Conservation (phyloP, 2,329 filamentous ascomycete genomes). For the Arachnopeziza araneosa region DNA sequence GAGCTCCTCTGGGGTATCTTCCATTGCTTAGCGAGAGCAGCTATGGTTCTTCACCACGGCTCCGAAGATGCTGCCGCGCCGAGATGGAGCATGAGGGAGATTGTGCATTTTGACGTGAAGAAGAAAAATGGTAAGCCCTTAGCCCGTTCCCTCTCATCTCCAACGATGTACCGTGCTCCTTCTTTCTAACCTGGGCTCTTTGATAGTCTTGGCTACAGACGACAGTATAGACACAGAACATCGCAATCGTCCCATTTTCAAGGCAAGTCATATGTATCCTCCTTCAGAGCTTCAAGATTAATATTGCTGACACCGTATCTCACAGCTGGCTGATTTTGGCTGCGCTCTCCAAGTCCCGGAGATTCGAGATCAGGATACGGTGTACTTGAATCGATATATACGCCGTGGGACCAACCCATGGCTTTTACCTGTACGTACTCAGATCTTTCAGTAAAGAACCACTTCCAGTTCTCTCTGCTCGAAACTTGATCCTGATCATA, state of each 20-base stretch:
- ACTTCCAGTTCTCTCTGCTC: too few relatives aligned
- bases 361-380: neutral
- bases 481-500: neutral
- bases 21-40: slow-evolving; percentile 9
- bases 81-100: slow-evolving; percentile 3
- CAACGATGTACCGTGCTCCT: too few relatives aligned
- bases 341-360: neutral
- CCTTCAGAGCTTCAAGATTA: too few relatives aligned
- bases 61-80: slow-evolving; percentile 3
- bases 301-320: too few relatives aligned
- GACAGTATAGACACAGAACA: slow-evolving; percentile 4
- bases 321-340: slow-evolving; percentile 7
- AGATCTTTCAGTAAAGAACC: too few relatives aligned
- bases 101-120: slow-evolving; percentile 14
- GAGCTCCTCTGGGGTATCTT: slow-evolving; percentile 8
- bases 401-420: neutral
- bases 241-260: slow-evolving; percentile 2
- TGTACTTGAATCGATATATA: neutral
- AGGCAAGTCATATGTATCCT: neutral
- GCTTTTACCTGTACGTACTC: slow-evolving; percentile 2
- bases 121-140: slow-evolving; percentile 3
- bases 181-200: neutral
- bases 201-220: slow-evolving; percentile 4
- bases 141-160: neutral
- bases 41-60: slow-evolving; percentile 8